These are phyloP conservation scores for Pelargonium myrrhifolium DNA, from an alignment of 441 rosid genomes.

Conservation along the genomic window DNA sequence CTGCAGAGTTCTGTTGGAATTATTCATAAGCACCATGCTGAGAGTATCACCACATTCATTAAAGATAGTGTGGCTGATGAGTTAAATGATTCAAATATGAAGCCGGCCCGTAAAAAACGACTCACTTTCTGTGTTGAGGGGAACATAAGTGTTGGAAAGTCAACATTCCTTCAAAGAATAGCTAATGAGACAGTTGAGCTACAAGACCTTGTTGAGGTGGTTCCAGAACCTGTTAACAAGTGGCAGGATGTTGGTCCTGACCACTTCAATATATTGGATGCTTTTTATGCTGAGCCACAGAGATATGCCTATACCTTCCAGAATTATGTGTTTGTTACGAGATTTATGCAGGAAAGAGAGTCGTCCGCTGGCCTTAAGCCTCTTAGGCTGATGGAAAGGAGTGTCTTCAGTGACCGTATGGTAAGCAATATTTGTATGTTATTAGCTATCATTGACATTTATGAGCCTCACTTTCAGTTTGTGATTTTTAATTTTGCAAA, in stretches of 20 bases:
- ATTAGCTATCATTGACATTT: too few species aligned
- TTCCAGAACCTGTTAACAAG: constrained; percentile 88
- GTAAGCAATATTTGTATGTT: constrained; percentile 28
- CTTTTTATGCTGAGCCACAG: constrained; percentile 84
- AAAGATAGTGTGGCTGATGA: constrained; percentile 85
- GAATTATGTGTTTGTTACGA: constrained; percentile 93
- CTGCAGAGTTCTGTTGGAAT: constrained; percentile 84
- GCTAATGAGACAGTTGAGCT: constrained; percentile 92
- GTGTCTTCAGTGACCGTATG: constrained; percentile 97
- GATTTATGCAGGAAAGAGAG: constrained; percentile 98
- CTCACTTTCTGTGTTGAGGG: constrained; percentile 97
- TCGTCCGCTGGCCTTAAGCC: constrained; percentile 85
- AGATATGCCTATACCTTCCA: constrained; percentile 98
- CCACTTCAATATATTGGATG: constrained; percentile 84
- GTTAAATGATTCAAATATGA: constrained; percentile 50
- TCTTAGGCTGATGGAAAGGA: constrained; percentile 92
- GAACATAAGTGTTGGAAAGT: constrained; percentile 93
- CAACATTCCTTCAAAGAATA: constrained; percentile 89
- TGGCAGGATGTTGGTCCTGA: constrained; percentile 99
- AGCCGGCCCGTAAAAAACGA: constrained; percentile 41
- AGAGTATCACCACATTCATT: constrained; percentile 81
- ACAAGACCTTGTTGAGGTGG: constrained; percentile 89
- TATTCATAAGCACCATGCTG: constrained; percentile 84
- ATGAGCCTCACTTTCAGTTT: not conserved
- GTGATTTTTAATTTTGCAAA: not conserved